phyloP scores from a whole-genome alignment of 1,139 yeast species.

The Pneumocystis carinii region DNA sequence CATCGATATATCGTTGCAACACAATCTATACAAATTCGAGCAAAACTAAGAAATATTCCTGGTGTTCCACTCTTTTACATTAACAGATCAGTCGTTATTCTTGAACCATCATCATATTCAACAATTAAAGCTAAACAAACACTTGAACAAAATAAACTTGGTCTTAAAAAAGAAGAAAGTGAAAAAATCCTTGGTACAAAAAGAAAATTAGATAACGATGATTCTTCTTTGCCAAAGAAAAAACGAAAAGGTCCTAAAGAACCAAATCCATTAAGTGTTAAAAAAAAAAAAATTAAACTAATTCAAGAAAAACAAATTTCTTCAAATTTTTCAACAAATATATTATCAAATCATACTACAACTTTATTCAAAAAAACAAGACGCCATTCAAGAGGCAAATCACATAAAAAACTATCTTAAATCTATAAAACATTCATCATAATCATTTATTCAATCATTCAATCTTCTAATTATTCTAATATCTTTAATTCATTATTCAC shows the following conservation, averaged over 20 bases:
- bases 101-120: conserved; percentile 80
- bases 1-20: conserved; percentile 83
- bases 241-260: conserved; percentile 10
- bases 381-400: neutral
- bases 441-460: too few species aligned
- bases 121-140: conserved; percentile 41
- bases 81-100: conserved; percentile 82
- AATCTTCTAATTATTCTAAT: too few species aligned
- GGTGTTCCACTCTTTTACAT: conserved; percentile 82
- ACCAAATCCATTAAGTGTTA: conserved; percentile 12
- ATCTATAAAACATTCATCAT: too few species aligned
- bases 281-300: conserved; percentile 5
- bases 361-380: neutral
- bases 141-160: conserved; percentile 50
- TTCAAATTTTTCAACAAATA: neutral
- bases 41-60: conserved; percentile 54
- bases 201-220: neutral
- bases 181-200: neutral
- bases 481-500: too few species aligned
- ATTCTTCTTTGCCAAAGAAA: conserved; percentile 6
- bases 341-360: neutral
- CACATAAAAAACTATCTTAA: neutral
- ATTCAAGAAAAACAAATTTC: neutral
- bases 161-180: conserved; percentile 9
- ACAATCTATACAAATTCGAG: conserved; percentile 57